Evolutionary conservation across 139 green algal genomes (phyloP), one percentile per base, ranked within the genome.

Genomic region (Micromonas pusilla): DNA sequence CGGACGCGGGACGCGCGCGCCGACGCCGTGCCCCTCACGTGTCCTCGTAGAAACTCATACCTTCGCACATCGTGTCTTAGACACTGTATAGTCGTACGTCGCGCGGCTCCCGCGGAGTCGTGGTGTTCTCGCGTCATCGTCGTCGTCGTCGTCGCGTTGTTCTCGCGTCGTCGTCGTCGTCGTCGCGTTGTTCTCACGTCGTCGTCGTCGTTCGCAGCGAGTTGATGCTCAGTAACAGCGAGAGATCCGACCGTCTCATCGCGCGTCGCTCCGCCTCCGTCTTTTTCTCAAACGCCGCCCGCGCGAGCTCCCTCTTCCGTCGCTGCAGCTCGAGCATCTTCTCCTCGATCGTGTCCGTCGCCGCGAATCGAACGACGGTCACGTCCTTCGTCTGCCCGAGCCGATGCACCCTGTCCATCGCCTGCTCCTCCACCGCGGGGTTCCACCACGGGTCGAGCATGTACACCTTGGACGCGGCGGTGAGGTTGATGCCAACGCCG

Each of bases 341-440:
- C 92, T 67, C 65, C 66, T 93, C 68, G 65, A 96, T 94, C 20
- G 85, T 77, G 31, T 95, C 88, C 82, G 96, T 91, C 1, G 93
- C 85, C 1, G 83, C 88, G 81, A 83, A 89, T 6, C 82, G 76
- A 5, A 93, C 79, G 21, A 82, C 93, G 16, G 90, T 71, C 28
- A 95, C 89, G 0, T 82, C 76, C 19, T 83, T 62, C 28, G 36
- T 81, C 70, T 87, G 81, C 53, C 93, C 93, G 33, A 97, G 96
- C 52, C 93, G 85, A 79, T 98, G 94, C 13, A 88, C 88, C 0
- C 94, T 73, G 85, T 98, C 93, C 28, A 98, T 96, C 77, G 94
- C 94, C 79, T 86, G 74, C 64, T 91, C 86, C 83, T 95, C 91
- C 70, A 93, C 80, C 2, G 91, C 88, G 0, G 89, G 91, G 85